Evolutionary conservation across 805 yeast species (phyloP).

Genomic region (Ogataea paraovalis): DNA sequence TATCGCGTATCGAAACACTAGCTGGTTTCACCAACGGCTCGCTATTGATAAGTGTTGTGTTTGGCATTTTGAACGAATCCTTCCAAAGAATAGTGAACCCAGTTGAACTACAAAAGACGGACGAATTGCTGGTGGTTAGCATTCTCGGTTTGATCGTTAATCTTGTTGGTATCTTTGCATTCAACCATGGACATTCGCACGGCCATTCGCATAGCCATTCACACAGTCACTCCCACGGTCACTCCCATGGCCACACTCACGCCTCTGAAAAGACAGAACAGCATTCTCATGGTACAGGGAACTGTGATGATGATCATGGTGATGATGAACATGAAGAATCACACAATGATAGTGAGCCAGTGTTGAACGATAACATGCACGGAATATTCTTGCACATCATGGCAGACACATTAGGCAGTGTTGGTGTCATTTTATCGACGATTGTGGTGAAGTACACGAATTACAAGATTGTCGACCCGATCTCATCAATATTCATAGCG

Average conservation of each 20-base stretch:
- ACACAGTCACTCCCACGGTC: constrained; percentile 18
- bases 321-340: constrained; percentile 8
- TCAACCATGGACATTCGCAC: constrained; percentile 65
- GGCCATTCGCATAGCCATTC: constrained; percentile 22
- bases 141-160: constrained; percentile 82
- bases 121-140: constrained; percentile 82
- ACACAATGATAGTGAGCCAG: constrained; percentile 34
- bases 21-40: constrained; percentile 97
- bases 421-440: constrained; percentile 93
- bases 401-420: constrained; percentile 96
- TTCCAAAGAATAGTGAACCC: constrained; percentile 77
- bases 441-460: constrained; percentile 60
- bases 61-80: constrained; percentile 85
- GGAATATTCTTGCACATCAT: constrained; percentile 91
- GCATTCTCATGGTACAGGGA: too few relatives aligned
- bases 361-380: constrained; percentile 70
- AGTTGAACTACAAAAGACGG: constrained; percentile 69
- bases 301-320: neutral
- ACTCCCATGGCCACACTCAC: constrained; percentile 8
- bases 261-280: constrained; percentile 6
- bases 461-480: constrained; percentile 84
- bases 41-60: constrained; percentile 79
- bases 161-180: constrained; percentile 88
- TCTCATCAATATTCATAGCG: constrained; percentile 87
- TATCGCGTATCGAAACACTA: constrained; percentile 79